These are phyloP conservation scores for Aspergillus sp. DNA, from an alignment of 2,329 filamentous ascomycete species.

Conservation along the genomic window DNA sequence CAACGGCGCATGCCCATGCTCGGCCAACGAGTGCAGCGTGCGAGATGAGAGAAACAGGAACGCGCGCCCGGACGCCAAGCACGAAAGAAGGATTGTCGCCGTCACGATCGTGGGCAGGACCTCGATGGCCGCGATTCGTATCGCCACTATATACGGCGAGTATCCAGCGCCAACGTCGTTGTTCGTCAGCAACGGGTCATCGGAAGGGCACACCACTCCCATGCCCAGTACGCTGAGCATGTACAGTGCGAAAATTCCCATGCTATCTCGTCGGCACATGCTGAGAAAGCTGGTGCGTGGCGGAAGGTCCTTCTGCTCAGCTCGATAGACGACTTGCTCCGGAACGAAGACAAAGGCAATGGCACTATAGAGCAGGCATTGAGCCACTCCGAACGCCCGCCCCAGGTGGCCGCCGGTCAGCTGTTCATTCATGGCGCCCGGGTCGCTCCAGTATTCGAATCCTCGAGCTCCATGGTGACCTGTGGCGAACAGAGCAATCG, in stretches of 20 bases:
- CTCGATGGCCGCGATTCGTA: constrained; percentile 47
- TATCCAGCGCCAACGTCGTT: constrained; percentile 46
- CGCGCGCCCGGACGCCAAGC: constrained; percentile 67
- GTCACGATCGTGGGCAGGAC: constrained; percentile 62
- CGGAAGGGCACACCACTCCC: constrained; percentile 50
- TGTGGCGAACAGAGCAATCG: constrained; percentile 44
- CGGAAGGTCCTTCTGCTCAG: constrained; percentile 42
- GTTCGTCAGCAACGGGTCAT: constrained; percentile 44
- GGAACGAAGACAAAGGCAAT: constrained; percentile 46
- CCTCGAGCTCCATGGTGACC: constrained; percentile 42
- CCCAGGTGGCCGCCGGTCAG: constrained; percentile 38
- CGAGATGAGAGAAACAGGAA: constrained; percentile 65
- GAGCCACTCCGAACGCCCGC: constrained; percentile 41
- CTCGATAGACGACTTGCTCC: constrained; percentile 46
- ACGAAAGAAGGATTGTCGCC: constrained; percentile 63
- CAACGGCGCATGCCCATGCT: constrained; percentile 52
- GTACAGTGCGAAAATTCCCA: constrained; percentile 50
- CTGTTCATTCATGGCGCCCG: constrained; percentile 41
- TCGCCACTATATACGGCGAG: constrained; percentile 35
- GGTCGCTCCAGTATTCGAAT: constrained; percentile 42
- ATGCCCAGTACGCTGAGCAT: constrained; percentile 48
- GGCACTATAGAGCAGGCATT: constrained; percentile 41
- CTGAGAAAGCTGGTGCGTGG: constrained; percentile 45
- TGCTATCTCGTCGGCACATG: constrained; percentile 46
- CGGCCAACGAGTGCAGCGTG: constrained; percentile 55